Percentiles rank a stretch among this genome's conserved stretches.
Evolutionary conservation across 441 rosid species (phyloP).

Genomic region (Erodium moschatum): DNA sequence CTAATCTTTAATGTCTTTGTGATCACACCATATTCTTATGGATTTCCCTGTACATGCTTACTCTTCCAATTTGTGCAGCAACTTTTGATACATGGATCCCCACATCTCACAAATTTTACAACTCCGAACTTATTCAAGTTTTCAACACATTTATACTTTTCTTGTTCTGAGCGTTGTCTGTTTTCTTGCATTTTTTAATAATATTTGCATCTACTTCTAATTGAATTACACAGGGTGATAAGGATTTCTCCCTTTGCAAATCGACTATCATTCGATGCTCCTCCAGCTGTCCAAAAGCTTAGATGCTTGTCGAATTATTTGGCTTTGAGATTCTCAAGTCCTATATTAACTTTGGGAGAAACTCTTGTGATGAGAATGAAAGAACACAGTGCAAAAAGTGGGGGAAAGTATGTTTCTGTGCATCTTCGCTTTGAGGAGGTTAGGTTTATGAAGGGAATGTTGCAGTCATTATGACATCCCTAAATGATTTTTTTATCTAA

Average conservation of each 20-base stretch:
- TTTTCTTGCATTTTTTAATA: neutral
- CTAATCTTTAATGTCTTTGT: neutral
- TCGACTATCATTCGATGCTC: constrained; percentile 94
- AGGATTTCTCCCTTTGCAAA: constrained; percentile 99
- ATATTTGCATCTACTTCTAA: neutral
- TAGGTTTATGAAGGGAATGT: constrained; percentile 22
- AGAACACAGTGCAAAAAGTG: constrained; percentile 63
- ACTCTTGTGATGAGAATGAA: constrained; percentile 85
- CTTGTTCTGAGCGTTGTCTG: neutral
- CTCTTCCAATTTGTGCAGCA: neutral
- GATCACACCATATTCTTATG: neutral
- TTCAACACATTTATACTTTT: neutral
- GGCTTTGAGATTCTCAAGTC: constrained; percentile 72
- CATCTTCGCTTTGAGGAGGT: constrained; percentile 99
- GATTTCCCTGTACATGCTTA: neutral
- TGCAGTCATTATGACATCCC: neutral
- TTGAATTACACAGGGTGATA: constrained; percentile 57
- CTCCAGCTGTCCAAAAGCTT: constrained; percentile 81
- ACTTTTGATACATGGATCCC: neutral
- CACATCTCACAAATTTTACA: neutral
- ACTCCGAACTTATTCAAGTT: neutral
- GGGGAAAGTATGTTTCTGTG: constrained; percentile 80
- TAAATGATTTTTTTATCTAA: constrained; percentile 2
- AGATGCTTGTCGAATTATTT: constrained; percentile 92
- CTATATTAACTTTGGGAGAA: constrained; percentile 70